Evolutionary conservation across 1,284 basidiomycete genomes (phyloP).

Genomic region (Leccinum subrobustum): DNA sequence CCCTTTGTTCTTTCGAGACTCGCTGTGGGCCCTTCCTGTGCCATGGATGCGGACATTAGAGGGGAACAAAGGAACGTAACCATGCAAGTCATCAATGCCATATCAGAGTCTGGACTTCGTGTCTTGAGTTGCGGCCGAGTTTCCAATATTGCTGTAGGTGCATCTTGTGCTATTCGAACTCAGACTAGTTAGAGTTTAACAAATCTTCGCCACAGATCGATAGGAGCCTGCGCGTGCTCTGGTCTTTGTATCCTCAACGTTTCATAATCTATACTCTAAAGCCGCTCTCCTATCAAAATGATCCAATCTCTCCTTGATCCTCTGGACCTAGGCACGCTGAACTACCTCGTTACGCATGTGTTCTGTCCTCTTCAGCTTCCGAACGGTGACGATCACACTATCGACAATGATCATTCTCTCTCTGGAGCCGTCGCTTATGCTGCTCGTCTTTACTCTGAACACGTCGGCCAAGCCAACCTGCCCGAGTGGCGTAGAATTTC

Average conservation of each 20-base stretch:
- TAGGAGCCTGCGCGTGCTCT: neutral
- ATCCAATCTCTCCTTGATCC: neutral
- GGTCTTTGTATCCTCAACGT: neutral
- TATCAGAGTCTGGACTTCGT: too few relatives aligned
- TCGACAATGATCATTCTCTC: neutral
- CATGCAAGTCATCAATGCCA: too few relatives aligned
- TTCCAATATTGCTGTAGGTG: neutral
- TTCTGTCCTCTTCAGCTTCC: neutral
- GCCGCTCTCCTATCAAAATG: neutral
- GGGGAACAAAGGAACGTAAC: too few relatives aligned
- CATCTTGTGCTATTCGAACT: slow-evolving; percentile 8
- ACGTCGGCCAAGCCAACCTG: neutral
- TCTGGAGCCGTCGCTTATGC: neutral
- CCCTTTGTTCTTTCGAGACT: slow-evolving; percentile 3
- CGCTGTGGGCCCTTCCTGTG: neutral
- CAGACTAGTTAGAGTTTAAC: neutral
- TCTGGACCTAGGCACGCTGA: neutral
- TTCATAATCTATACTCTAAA: neutral
- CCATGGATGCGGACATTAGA: neutral
- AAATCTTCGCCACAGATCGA: neutral
- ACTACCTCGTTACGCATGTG: neutral
- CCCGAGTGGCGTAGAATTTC: neutral
- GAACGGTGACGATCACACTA: neutral
- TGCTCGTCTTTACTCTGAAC: neutral
- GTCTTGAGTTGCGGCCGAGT: neutral